Base-by-base conservation (phyloP, 352 stramenopile genomes). In the Globisporangium radiosum region DNA sequence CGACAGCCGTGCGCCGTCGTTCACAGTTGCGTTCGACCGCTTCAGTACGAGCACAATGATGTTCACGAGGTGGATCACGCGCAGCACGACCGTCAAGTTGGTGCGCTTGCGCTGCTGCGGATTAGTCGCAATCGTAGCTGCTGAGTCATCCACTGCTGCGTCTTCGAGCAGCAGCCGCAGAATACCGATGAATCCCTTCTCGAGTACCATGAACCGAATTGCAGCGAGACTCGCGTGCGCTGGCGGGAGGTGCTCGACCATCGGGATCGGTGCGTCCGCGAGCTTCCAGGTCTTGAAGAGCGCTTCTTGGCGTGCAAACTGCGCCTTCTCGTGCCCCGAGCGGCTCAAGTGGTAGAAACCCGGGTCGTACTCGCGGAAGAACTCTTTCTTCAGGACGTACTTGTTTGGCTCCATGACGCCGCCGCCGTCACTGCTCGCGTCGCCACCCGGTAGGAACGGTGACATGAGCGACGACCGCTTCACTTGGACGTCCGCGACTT, bases 221-320 rank as follows among this genome's bases (percentile, higher is more conserved):
- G 59, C 54, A 2, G 71, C 62, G 52, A 93, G 64, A 10, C 81
- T 82, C 15, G 72, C 42, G 62, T 94, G 81, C 3, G 71, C 71
- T 8, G 71, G 69, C 14, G 80, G 81, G 14, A 93, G 49, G 53
- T 81, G 67, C 4, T 76, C 56, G 14, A 94, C 78, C 37, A 91
- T 66, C 14, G 85, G 79, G 56, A 94, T 86, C 2, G 81, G 76
- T 5, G 69, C 52, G 43, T 91, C 75, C 15, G 89, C 79, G 6
- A 83, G 68, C 40, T 86, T 90, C 82, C 82, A 94, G 10, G 56
- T 71, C 63, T 88, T 91, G 61, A 92, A 92, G 36, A 94, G 62
- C n/a, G 81, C 83, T 63, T 93, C 85, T 17, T 93, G 81, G 39
- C 85, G 70, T 33, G 73, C 71, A 68, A 85, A 85, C 57, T 94